Conservation (phyloP, 2,329 filamentous ascomycete genomes). For the Diplodia corticola region DNA sequence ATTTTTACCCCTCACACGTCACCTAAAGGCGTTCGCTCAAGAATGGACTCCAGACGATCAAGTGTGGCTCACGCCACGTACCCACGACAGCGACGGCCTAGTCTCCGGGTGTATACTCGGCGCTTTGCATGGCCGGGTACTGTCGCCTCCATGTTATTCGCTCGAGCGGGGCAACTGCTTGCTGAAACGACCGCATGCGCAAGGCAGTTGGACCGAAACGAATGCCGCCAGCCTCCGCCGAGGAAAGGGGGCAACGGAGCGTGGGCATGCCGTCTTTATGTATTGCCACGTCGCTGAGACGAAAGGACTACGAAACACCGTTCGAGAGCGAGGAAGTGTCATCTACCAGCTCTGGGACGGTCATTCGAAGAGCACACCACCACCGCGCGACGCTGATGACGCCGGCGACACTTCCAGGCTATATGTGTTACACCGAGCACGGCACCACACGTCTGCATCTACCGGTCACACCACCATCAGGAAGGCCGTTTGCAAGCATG, state of each 20-base stretch:
- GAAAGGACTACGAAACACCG: background rate
- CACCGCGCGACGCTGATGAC: background rate
- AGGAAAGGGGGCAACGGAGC: background rate
- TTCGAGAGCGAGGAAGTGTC: background rate
- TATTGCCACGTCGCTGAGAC: background rate
- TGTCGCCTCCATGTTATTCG: background rate
- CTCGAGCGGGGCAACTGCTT: background rate
- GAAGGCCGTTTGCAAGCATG: conserved; percentile 12
- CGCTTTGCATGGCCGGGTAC: background rate
- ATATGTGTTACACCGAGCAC: conserved; percentile 20
- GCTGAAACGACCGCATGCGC: background rate
- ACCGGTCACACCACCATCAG: conserved; percentile 18
- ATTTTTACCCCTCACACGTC: conserved; percentile 14
- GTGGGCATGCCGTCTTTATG: background rate
- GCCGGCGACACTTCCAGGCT: conserved; percentile 2
- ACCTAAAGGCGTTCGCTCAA: background rate
- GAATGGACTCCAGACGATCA: conserved; percentile 2
- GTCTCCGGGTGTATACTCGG: conserved; percentile 7
- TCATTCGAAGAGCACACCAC: conserved; percentile 20
- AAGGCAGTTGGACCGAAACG: background rate
- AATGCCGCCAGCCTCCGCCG: background rate
- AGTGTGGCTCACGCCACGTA: conserved; percentile 17
- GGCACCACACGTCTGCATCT: conserved; percentile 3
- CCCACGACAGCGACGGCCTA: background rate
- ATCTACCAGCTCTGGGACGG: background rate